phyloP scores from a whole-genome alignment of 805 yeast species.

The Cyberlindnera americana region DNA sequence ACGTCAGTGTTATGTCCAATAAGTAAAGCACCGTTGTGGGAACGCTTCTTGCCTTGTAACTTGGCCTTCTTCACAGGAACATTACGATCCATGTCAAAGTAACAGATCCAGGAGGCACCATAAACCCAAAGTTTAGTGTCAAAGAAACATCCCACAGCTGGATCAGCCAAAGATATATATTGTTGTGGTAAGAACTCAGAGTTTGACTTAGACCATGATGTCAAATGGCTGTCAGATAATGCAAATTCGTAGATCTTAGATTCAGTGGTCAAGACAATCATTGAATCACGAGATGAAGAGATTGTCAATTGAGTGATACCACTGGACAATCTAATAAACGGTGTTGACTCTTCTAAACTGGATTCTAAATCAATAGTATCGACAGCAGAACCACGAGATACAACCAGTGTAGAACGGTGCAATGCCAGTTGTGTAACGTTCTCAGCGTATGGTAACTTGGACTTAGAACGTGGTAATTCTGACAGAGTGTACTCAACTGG shows the following conservation, averaged over 20 bases:
- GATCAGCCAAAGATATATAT: constrained; percentile 54
- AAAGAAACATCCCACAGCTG: constrained; percentile 67
- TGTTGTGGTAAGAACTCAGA: constrained; percentile 70
- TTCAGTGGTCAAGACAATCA: constrained; percentile 68
- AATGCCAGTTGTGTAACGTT: constrained; percentile 48
- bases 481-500: constrained; percentile 37
- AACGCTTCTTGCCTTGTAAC: constrained; percentile 34
- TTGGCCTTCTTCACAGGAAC: constrained; percentile 40
- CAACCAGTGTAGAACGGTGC: constrained; percentile 45
- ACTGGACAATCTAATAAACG: constrained; percentile 57
- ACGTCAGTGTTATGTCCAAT: constrained; percentile 38
- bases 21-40: constrained; percentile 39
- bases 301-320: constrained; percentile 62
- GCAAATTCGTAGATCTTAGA: constrained; percentile 72
- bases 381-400: constrained; percentile 58
- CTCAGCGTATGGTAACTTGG: constrained; percentile 43
- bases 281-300: constrained; percentile 41
- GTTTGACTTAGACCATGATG: constrained; percentile 78
- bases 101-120: constrained; percentile 80
- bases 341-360: constrained; percentile 26
- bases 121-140: constrained; percentile 70
- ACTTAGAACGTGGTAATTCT: constrained; percentile 32
- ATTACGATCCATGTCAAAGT: constrained; percentile 60
- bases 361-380: constrained; percentile 41
- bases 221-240: constrained; percentile 36